Base-by-base conservation (phyloP, 2,329 filamentous ascomycete species). In the Fusarium chaquense region DNA sequence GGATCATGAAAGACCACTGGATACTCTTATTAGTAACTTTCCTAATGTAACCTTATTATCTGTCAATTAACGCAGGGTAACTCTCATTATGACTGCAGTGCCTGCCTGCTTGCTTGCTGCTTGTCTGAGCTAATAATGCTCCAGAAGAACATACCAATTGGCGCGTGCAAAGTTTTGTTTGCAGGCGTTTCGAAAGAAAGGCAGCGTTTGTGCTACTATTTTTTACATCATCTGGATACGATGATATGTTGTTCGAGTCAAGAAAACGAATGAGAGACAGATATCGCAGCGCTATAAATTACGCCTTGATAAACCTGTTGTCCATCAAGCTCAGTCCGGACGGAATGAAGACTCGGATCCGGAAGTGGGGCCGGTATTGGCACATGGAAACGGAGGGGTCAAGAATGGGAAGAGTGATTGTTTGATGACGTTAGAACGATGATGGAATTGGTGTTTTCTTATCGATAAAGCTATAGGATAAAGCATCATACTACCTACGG, bases 271-370 rank as follows among this genome's bases (percentile, higher is more conserved):
- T 3, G 20, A 41, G n/a, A 22, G 12, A 41, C 13, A 43, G 22
- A 24, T 7, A 24, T 43, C 20, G 20, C 4, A 43, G 15, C 20
- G 20, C 8, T 43, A 6, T 20, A 38, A 5, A 38, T 24, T 22
- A 20, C 13, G 5, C 20, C 38, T 16, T 5, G 10, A 38, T 22
- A 16, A 7, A 40, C n/a, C 11, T 40, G n/a, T 20, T 20, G 10
- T 11, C 5, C 11, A 13, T 40, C 13, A 41, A 44, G 9, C 12
- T 32, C 28, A 30, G n/a, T 32, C 28, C 28, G 44, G 24, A 13
- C 24, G n/a, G 49, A 1, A 35, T 22, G 6, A 18, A 28, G 18
- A 41, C 41, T 53, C 55, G 55, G 46, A 58, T 58, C 47, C 55
- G 55, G 40, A 53, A 32, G 44, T 46, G 28, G 44, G 44, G 44